Percentiles rank a stretch among this genome's conserved stretches.
These are phyloP conservation scores for Syzygium syzygioides DNA, from an alignment of 441 rosid genomes.

Conservation along the genomic window DNA sequence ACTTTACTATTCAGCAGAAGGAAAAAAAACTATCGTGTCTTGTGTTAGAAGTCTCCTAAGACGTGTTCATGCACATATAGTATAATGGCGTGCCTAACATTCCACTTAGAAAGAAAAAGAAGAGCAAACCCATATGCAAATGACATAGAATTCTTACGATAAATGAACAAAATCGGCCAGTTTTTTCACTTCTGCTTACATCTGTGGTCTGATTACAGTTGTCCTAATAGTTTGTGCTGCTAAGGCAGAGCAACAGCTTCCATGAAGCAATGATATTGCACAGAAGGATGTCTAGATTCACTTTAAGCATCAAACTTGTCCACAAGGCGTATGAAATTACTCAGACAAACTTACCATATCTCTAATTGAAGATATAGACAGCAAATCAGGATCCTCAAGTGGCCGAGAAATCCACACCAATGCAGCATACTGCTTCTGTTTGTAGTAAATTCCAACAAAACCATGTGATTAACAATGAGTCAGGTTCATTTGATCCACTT, in stretches of 20 bases:
- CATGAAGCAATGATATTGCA: not conserved
- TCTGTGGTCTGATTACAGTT: not conserved
- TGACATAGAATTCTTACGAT: not conserved
- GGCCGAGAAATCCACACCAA: slow-evolving; percentile 93
- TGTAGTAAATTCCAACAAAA: not conserved
- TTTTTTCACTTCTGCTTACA: not conserved
- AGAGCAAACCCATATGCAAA: not conserved
- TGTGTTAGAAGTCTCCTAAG: not conserved
- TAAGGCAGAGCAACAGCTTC: not conserved
- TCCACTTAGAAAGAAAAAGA: not conserved
- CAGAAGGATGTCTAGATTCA: not conserved
- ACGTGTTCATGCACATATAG: not conserved
- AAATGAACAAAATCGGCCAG: not conserved
- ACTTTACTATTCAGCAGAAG: not conserved
- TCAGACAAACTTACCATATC: slow-evolving; percentile 49
- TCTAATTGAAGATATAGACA: slow-evolving; percentile 44
- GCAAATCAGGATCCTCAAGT: slow-evolving; percentile 59
- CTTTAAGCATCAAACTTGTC: not conserved
- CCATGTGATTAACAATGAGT: not conserved
- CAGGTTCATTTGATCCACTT: slow-evolving; percentile 1
- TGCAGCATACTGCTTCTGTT: slow-evolving; percentile 95
- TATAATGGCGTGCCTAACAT: not conserved
- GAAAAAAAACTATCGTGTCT: not conserved
- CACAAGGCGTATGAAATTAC: slow-evolving; percentile 1
- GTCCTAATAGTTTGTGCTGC: not conserved